Evolutionary conservation across 1,284 basidiomycete genomes (phyloP).

Genomic region (Trametes versicolor): DNA sequence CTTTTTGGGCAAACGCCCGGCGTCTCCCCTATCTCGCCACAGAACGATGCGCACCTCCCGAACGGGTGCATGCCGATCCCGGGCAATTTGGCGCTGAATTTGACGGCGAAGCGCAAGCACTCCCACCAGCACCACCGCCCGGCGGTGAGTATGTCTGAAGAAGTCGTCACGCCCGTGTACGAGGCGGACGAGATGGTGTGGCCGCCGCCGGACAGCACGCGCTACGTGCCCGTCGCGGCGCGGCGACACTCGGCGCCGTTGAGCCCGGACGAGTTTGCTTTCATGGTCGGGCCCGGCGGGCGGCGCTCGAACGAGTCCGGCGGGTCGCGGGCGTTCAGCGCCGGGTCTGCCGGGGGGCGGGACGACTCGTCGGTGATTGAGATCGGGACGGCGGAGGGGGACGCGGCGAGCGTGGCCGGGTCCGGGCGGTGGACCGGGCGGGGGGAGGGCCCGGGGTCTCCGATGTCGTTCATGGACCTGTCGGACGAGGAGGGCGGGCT

Average conservation of each 20-base stretch:
- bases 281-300: slow-evolving; percentile 31
- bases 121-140: slow-evolving; percentile 48
- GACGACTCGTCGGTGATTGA: slow-evolving; percentile 37
- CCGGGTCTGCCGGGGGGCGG: slow-evolving; percentile 2
- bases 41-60: slow-evolving; percentile 29
- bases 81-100: slow-evolving; percentile 26
- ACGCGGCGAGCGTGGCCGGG: slow-evolving; percentile 36
- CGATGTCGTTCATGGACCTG: slow-evolving; percentile 72
- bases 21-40: slow-evolving; percentile 34
- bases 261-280: slow-evolving; percentile 48
- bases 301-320: slow-evolving; percentile 20
- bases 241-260: slow-evolving; percentile 65
- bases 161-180: slow-evolving; percentile 32
- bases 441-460: slow-evolving; percentile 41
- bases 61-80: slow-evolving; percentile 31
- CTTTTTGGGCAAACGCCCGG: slow-evolving; percentile 77
- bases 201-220: slow-evolving; percentile 48
- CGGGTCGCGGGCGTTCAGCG: slow-evolving; percentile 10
- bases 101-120: slow-evolving; percentile 38
- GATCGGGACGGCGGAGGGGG: slow-evolving; percentile 37
- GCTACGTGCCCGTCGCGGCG: slow-evolving; percentile 44
- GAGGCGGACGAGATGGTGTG: slow-evolving; percentile 34
- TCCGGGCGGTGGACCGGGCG: slow-evolving; percentile 12
- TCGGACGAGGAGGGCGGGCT: slow-evolving; percentile 62
- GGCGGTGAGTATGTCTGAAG: slow-evolving; percentile 54